phyloP scores from a whole-genome alignment of 1,139 yeast species.

The Sugiyamaella japonica region DNA sequence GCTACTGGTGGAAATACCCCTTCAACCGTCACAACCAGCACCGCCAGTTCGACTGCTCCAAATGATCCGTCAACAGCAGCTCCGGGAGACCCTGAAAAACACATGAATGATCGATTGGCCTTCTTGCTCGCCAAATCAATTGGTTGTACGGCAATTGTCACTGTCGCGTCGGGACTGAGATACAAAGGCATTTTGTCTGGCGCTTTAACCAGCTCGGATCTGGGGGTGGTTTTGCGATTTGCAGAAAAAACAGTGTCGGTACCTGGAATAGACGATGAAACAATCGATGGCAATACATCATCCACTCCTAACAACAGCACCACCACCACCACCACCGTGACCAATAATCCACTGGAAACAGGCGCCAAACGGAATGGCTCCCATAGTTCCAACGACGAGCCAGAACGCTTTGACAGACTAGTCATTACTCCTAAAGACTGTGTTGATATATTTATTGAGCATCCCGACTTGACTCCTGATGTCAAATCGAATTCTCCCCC shows the following conservation, averaged over 20 bases:
- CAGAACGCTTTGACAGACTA: constrained; percentile 48
- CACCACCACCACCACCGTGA: neutral
- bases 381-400: constrained; percentile 34
- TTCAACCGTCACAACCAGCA: neutral
- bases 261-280: constrained; percentile 42
- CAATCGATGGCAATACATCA: constrained; percentile 25
- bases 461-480: constrained; percentile 45
- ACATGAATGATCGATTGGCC: constrained; percentile 51
- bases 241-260: constrained; percentile 48
- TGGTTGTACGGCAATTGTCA: constrained; percentile 58
- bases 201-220: constrained; percentile 45
- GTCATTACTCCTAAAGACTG: constrained; percentile 61
- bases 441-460: constrained; percentile 56
- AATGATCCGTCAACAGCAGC: neutral
- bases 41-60: neutral
- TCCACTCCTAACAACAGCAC: neutral
- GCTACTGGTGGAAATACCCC: neutral
- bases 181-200: constrained; percentile 59
- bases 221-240: constrained; percentile 56
- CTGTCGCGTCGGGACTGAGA: constrained; percentile 61
- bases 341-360: constrained; percentile 4
- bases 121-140: constrained; percentile 54
- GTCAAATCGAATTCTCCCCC: constrained; percentile 13
- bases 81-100: constrained; percentile 26
- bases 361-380: constrained; percentile 28